Conservation (phyloP, 1,284 basidiomycete species). For the Ganoderma lucidum region DNA sequence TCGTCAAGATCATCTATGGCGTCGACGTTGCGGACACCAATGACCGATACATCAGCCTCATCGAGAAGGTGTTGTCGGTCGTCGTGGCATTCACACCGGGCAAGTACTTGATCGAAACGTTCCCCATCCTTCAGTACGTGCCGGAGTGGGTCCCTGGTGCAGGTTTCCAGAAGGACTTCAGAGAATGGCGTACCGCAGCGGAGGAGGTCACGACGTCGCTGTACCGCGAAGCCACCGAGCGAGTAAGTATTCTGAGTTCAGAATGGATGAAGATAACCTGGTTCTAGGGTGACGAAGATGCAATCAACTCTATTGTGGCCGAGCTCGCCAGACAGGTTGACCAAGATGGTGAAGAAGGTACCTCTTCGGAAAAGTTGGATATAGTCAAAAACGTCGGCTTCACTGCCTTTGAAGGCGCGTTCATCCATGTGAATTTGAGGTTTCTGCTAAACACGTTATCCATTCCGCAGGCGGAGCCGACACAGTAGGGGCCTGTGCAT, state of each 20-base stretch:
- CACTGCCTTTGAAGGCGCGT: constrained; percentile 19
- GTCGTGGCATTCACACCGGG: constrained; percentile 20
- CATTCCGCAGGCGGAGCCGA: constrained; percentile 5
- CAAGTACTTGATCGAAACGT: constrained; percentile 20
- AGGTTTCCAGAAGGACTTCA: constrained; percentile 23
- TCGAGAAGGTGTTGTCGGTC: constrained; percentile 18
- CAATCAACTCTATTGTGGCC: constrained; percentile 6
- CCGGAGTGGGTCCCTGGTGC: constrained; percentile 38
- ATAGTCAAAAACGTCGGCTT: constrained; percentile 14
- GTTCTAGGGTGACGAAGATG: not conserved
- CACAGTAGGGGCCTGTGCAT: not conserved
- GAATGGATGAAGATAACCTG: not conserved
- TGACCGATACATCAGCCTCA: constrained; percentile 25
- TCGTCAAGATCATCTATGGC: constrained; percentile 32
- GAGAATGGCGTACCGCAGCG: not conserved
- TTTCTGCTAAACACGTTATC: not conserved
- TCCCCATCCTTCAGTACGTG: constrained; percentile 29
- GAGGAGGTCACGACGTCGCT: constrained; percentile 7
- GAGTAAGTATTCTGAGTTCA: not conserved
- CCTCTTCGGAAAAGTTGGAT: not conserved
- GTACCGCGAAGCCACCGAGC: constrained; percentile 5
- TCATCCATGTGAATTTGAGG: not conserved
- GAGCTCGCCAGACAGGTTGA: constrained; percentile 8
- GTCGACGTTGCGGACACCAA: constrained; percentile 18
- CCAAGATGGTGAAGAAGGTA: constrained; percentile 9